phyloP scores from a whole-genome alignment of 1,284 basidiomycete species.

The Papiliotrema flavescens region DNA sequence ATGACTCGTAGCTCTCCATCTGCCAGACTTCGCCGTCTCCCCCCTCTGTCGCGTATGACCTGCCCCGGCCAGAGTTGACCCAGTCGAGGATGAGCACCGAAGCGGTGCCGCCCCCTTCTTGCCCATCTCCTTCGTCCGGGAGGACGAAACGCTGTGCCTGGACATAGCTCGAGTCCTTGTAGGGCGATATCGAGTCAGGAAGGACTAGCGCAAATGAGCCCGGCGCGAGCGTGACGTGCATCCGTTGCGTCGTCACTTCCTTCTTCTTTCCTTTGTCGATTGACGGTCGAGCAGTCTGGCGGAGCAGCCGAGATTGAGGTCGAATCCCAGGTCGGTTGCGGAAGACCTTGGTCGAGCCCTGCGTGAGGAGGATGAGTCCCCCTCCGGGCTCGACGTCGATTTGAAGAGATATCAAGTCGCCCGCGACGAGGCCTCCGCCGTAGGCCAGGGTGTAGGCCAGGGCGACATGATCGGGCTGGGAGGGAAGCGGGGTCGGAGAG shows the following conservation, averaged over 20 bases:
- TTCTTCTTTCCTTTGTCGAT: constrained; percentile 1
- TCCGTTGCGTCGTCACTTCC: constrained; percentile 43
- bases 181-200: constrained; percentile 91
- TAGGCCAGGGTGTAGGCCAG: constrained; percentile 81
- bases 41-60: not conserved
- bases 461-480: constrained; percentile 53
- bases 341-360: constrained; percentile 95
- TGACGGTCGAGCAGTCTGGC: constrained; percentile 5
- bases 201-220: constrained; percentile 67
- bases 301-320: constrained; percentile 16
- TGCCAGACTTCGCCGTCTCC: constrained; percentile 70
- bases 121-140: constrained; percentile 5
- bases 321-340: constrained; percentile 60
- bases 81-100: constrained; percentile 79
- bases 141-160: constrained; percentile 70
- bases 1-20: constrained; percentile 77
- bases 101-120: constrained; percentile 51
- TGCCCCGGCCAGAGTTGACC: constrained; percentile 74
- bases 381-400: constrained; percentile 58
- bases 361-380: constrained; percentile 37
- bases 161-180: constrained; percentile 72
- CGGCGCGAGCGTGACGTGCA: constrained; percentile 58
- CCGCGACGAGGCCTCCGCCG: constrained; percentile 88
- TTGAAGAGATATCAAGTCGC: constrained; percentile 68
- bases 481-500: constrained; percentile 56